Conservation (phyloP, 768 basidiomycete genomes). For the Tricholoma saponaceum region DNA sequence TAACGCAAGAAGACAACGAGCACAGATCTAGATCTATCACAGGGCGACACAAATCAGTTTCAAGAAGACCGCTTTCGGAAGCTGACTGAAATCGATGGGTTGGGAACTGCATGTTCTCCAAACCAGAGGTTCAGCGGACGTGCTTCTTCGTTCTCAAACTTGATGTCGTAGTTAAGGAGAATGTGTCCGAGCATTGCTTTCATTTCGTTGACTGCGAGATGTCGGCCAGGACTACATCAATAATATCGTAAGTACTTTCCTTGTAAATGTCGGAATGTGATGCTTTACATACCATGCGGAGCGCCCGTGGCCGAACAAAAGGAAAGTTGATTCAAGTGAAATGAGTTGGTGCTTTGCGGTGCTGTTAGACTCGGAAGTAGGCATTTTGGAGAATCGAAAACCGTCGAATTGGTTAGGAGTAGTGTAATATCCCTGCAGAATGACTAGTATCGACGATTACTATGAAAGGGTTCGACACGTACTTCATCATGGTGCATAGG, state of each 20-base stretch:
- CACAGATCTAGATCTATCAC: too few relatives aligned
- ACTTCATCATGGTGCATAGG: conserved; percentile 12
- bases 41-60: too few relatives aligned
- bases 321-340: not conserved
- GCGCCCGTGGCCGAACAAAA: not conserved
- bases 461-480: not conserved
- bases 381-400: not conserved
- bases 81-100: conserved; percentile 10
- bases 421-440: not conserved
- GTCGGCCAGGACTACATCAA: conserved; percentile 34
- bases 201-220: conserved; percentile 35
- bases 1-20: too few relatives aligned
- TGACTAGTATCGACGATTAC: not conserved
- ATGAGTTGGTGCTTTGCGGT: not conserved
- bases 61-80: conserved; percentile 1
- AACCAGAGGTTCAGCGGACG: conserved; percentile 6
- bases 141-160: conserved; percentile 11
- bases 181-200: conserved; percentile 35
- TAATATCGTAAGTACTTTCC: not conserved
- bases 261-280: not conserved
- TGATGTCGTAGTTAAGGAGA: conserved; percentile 35
- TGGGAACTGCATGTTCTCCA: conserved; percentile 4
- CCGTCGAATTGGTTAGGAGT: not conserved
- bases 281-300: conserved; percentile 19
- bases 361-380: not conserved